Conservation (phyloP, 441 rosid genomes). For the Erysimum pusillum region DNA sequence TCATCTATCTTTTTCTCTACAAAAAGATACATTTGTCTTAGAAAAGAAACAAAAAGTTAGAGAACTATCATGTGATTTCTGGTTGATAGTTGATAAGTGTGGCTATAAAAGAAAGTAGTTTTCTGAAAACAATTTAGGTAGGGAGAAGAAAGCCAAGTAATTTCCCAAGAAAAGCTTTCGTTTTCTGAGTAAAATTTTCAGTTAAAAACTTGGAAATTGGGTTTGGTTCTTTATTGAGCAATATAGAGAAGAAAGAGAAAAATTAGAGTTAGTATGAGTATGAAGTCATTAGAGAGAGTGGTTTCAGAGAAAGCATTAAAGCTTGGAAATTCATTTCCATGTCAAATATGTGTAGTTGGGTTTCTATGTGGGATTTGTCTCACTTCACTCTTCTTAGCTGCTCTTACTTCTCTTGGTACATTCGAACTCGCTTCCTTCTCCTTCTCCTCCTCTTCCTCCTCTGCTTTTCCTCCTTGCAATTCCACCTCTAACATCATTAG, state of each 20-base stretch:
- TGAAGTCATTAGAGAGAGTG: constrained; percentile 77
- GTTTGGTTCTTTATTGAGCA: constrained; percentile 18
- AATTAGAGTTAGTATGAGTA: constrained; percentile 40
- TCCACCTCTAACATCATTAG: constrained; percentile 61
- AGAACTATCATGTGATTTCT: constrained; percentile 42
- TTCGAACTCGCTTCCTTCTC: constrained; percentile 65
- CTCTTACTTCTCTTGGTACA: constrained; percentile 79
- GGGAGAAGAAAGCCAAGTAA: constrained; percentile 1
- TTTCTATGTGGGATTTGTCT: constrained; percentile 88
- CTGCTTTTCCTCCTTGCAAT: constrained; percentile 58
- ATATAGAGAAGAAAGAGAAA: neutral
- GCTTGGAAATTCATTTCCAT: constrained; percentile 87
- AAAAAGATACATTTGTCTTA: constrained; percentile 20
- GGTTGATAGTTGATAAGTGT: constrained; percentile 42
- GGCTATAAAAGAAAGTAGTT: constrained; percentile 23
- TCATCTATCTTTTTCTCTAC: constrained; percentile 19
- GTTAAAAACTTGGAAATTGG: constrained; percentile 5
- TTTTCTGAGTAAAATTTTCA: constrained; percentile 18
- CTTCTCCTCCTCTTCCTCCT: constrained; percentile 50
- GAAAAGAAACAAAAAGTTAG: constrained; percentile 12
- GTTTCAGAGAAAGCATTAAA: constrained; percentile 87
- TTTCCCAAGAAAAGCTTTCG: neutral
- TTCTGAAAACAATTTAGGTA: constrained; percentile 13
- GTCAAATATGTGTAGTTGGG: constrained; percentile 92
- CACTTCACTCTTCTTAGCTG: constrained; percentile 82